Base-by-base conservation (phyloP, 345 rosid species). In the Aethionema arabicum region DNA sequence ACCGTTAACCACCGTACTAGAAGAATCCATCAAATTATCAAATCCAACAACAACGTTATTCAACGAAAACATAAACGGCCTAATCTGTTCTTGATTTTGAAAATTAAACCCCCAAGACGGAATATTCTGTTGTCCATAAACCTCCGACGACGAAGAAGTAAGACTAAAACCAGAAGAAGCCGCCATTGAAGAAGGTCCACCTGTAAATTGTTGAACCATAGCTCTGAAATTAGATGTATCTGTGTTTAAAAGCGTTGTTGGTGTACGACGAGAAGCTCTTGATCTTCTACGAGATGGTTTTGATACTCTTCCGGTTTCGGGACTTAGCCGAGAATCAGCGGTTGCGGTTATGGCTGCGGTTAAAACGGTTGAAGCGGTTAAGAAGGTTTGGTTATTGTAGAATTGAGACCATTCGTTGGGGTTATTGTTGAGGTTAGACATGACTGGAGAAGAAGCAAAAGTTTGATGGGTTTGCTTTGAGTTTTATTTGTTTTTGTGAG, bases 131-230 rank as follows among this genome's bases (percentile, higher is more conserved):
- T 0, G 66, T 8, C n/a, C 44, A 11, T 6, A 39, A 46, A 63
- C 57, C 47, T 72, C 67, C 12, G 67, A 72, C 0, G 76, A 65
- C 0, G 76, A 21, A 11, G 44, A 12, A 36, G 76, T 59, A 10
- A 72, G 71, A 43, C 67, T 65, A 4, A 65, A 72, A 59, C 67
- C 78, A 5, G 68, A 52, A 15, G 66, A 50, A 0, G 72, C 36
- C 14, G 86, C 79, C 32, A 83, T 78, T 10, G 87, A 82, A 4
- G 71, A 75, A 5, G 96, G 96, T 10, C 91, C 86, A 0, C 99
- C 99, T 0, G 99, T 93, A 79, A 81, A 93, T 27, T 87, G 99
- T 36, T 93, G 99, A 47, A 93, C 99, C 96, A 93, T 81, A 74
- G 97, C 96, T 1, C 99, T 77, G 74, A 93, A 93, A 51, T 93